phyloP scores from a whole-genome alignment of 2,329 filamentous ascomycete genomes.

The Sarocladium kiliense region DNA sequence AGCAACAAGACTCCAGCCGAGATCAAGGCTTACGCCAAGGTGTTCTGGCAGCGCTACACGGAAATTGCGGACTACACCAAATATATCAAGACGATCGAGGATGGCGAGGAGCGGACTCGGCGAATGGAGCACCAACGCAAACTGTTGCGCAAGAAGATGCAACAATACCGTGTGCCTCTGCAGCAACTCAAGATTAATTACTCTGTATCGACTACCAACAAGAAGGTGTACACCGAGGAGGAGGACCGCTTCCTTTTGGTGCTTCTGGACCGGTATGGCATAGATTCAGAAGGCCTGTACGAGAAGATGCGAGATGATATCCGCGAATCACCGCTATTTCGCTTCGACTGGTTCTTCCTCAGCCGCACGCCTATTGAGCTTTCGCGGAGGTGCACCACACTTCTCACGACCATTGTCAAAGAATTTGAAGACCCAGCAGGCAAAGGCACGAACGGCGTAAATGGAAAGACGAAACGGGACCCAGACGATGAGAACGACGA shows the following conservation, averaged over 20 bases:
- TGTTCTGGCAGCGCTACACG: slow-evolving; percentile 93
- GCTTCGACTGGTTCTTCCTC: slow-evolving; percentile 99
- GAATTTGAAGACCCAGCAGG: slow-evolving; percentile 74
- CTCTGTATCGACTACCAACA: slow-evolving; percentile 97
- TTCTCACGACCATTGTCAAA: slow-evolving; percentile 89
- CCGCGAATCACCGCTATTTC: slow-evolving; percentile 86
- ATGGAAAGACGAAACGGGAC: slow-evolving; percentile 69
- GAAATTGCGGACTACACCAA: slow-evolving; percentile 88
- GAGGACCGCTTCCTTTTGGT: slow-evolving; percentile 95
- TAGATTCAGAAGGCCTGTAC: slow-evolving; percentile 86
- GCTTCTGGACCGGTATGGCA: slow-evolving; percentile 84
- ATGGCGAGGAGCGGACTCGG: slow-evolving; percentile 83
- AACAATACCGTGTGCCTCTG: slow-evolving; percentile 91
- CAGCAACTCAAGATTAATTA: slow-evolving; percentile 99
- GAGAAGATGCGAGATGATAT: slow-evolving; percentile 97
- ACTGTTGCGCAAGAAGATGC: slow-evolving; percentile 91
- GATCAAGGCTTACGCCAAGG: slow-evolving; percentile 85
- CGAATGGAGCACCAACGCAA: slow-evolving; percentile 91
- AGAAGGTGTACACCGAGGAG: slow-evolving; percentile 98
- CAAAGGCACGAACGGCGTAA: slow-evolving; percentile 52
- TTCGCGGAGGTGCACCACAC: slow-evolving; percentile 84
- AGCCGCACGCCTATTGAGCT: slow-evolving; percentile 91
- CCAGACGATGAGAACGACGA: slow-evolving; percentile 79
- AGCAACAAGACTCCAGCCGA: slow-evolving; percentile 82
- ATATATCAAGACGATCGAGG: slow-evolving; percentile 82